These are phyloP conservation scores for Erodium trifolium DNA, from an alignment of 441 rosid genomes.

Conservation along the genomic window DNA sequence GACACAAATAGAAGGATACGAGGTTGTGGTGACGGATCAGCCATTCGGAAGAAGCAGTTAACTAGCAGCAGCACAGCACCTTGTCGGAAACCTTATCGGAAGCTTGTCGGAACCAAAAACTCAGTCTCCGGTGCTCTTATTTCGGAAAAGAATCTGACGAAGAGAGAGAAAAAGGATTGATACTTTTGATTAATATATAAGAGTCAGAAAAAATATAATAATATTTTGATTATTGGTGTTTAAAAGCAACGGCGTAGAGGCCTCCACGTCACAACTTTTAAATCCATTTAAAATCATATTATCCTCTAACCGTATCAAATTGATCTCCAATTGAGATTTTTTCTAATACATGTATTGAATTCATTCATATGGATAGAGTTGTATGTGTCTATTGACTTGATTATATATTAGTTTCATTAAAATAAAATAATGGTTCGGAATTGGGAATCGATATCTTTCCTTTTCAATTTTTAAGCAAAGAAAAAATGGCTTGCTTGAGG, in stretches of 20 bases:
- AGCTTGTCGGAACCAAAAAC: background rate
- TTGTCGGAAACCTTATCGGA: background rate
- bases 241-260: background rate
- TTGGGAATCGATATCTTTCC: no score
- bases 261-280: background rate
- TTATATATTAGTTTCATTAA: no score
- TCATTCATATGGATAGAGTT: no score
- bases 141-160: background rate
- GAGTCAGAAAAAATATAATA: background rate
- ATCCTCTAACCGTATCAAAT: no score
- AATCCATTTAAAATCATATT: no score
- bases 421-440: no score
- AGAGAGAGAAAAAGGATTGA: background rate
- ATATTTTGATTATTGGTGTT: background rate
- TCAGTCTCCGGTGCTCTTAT: background rate
- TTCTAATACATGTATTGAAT: no score
- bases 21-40: background rate
- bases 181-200: background rate
- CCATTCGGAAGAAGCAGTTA: background rate
- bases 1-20: background rate
- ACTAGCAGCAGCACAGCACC: background rate
- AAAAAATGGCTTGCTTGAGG: slow-evolving; percentile 4
- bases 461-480: no score
- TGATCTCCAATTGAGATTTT: no score
- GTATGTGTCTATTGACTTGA: no score